Conservation (phyloP, 2,329 filamentous ascomycete species). For the Botrytis fragariae region DNA sequence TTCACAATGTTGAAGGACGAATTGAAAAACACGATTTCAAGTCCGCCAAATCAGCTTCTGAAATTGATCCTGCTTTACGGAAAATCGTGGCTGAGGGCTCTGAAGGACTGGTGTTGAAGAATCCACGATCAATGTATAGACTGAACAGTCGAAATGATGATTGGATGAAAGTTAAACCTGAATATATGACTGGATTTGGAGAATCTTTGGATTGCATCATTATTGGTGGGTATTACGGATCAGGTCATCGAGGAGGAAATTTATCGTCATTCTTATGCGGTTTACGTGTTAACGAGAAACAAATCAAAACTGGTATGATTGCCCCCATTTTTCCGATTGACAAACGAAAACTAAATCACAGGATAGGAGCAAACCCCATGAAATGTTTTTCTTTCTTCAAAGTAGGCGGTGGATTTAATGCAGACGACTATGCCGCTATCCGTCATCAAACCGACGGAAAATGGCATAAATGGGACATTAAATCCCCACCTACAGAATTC, state of each 20-base stretch:
- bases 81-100: constrained; percentile 82
- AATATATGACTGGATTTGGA: constrained; percentile 96
- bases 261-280: constrained; percentile 91
- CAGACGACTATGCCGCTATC: constrained; percentile 80
- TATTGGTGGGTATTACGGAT: constrained; percentile 90
- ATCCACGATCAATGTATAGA: constrained; percentile 80
- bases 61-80: constrained; percentile 76
- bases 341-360: neutral
- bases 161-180: constrained; percentile 98
- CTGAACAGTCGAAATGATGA: constrained; percentile 90
- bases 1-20: constrained; percentile 68
- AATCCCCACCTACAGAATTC: constrained; percentile 71
- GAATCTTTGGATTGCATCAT: constrained; percentile 88
- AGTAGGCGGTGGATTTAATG: constrained; percentile 89
- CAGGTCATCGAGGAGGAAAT: constrained; percentile 76
- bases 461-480: constrained; percentile 82
- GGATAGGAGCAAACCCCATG: constrained; percentile 53
- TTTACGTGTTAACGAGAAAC: constrained; percentile 59
- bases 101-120: constrained; percentile 91
- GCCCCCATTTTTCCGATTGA: neutral
- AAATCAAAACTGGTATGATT: constrained; percentile 6
- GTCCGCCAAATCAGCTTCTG: constrained; percentile 62
- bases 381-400: constrained; percentile 96
- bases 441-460: constrained; percentile 84
- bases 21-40: constrained; percentile 79